phyloP scores from a whole-genome alignment of 2,329 filamentous ascomycete genomes.

The Dactylellina sp. region DNA sequence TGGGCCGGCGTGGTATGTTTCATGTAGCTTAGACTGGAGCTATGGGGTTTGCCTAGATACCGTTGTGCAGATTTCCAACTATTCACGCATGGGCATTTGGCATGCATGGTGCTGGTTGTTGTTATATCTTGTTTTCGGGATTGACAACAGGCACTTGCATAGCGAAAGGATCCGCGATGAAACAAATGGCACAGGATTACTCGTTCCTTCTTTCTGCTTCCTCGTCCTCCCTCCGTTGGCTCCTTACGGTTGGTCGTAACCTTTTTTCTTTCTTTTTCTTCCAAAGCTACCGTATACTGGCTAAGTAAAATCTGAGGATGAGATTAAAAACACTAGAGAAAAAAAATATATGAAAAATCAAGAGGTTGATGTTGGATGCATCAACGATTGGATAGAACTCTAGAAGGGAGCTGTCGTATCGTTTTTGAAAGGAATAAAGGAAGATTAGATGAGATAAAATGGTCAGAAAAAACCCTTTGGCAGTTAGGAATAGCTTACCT shows the following conservation, averaged over 20 bases:
- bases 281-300: too few species aligned
- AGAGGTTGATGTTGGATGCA: not conserved
- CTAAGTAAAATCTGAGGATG: too few species aligned
- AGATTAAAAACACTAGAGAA: too few species aligned
- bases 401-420: not conserved
- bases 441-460: constrained; percentile 17
- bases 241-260: too few species aligned
- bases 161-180: constrained; percentile 19
- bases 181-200: constrained; percentile 10
- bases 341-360: too few species aligned
- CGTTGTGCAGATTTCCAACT: not conserved
- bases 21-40: not conserved
- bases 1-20: not conserved
- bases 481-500: not conserved
- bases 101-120: not conserved
- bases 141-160: not conserved
- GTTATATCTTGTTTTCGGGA: constrained; percentile 11
- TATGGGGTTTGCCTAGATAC: not conserved
- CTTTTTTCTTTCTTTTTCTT: too few species aligned
- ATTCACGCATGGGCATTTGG: not conserved
- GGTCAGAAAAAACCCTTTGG: not conserved
- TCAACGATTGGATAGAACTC: not conserved
- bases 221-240: not conserved
- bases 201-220: not conserved
- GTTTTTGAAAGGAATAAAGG: not conserved